Evolutionary conservation across 2,329 filamentous ascomycete species (phyloP).

Genomic region (Domatiomyces catenatus): DNA sequence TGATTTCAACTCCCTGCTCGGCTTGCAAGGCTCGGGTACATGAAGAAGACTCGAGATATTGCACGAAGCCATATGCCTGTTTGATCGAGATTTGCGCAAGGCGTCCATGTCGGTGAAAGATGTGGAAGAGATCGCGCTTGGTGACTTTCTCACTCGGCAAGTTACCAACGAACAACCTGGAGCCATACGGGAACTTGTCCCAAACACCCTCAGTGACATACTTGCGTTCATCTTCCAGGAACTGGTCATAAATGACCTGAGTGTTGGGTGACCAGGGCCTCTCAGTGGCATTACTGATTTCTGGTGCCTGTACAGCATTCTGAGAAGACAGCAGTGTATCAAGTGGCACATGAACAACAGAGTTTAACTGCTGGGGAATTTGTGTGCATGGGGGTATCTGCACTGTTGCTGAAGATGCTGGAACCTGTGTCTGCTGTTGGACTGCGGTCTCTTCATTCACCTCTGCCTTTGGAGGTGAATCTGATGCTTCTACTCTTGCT

Average conservation of each 20-base stretch:
- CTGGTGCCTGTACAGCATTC: slow-evolving; percentile 5
- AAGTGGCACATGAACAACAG: neutral
- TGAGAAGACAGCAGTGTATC: neutral
- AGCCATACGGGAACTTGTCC: slow-evolving; percentile 36
- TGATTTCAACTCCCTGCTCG: slow-evolving; percentile 66
- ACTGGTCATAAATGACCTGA: slow-evolving; percentile 35
- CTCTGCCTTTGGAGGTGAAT: neutral
- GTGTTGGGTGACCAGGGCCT: slow-evolving; percentile 34
- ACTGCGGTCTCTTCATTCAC: slow-evolving; percentile 2
- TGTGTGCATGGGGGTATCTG: neutral
- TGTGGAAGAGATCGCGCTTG: slow-evolving; percentile 82
- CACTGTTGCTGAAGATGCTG: neutral
- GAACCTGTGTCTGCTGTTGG: slow-evolving; percentile 2
- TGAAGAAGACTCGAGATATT: slow-evolving; percentile 65
- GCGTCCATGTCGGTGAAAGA: slow-evolving; percentile 72
- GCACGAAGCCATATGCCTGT: slow-evolving; percentile 91
- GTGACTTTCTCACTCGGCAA: slow-evolving; percentile 84
- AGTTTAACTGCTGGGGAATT: neutral
- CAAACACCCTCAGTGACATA: slow-evolving; percentile 38
- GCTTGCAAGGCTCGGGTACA: slow-evolving; percentile 59
- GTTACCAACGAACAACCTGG: slow-evolving; percentile 46
- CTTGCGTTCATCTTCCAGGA: slow-evolving; percentile 34
- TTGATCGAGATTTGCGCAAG: slow-evolving; percentile 93
- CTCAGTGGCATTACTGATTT: slow-evolving; percentile 17
- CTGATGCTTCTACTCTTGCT: neutral